These are phyloP conservation scores for Starmerella stigmatis DNA, from an alignment of 805 yeast species.

Conservation along the genomic window DNA sequence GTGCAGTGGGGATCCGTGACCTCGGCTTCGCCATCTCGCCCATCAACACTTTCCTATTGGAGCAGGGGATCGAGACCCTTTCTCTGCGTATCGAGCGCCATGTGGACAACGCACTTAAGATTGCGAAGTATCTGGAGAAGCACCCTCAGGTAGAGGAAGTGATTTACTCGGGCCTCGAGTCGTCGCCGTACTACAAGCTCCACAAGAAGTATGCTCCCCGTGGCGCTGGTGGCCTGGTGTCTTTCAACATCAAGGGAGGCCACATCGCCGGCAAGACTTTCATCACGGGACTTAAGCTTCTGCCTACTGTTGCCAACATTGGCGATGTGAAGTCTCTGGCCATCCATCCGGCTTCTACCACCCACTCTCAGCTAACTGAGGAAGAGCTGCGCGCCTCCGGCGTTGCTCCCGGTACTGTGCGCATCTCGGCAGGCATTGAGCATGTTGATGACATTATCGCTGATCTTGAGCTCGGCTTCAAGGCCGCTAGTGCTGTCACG, in stretches of 20 bases:
- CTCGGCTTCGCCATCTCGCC: conserved; percentile 85
- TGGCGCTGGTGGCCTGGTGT: conserved; percentile 79
- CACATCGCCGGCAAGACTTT: conserved; percentile 70
- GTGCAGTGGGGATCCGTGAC: conserved; percentile 46
- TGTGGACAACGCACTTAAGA: conserved; percentile 64
- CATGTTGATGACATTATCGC: conserved; percentile 80
- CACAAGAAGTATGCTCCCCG: conserved; percentile 73
- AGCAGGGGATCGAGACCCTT: conserved; percentile 90
- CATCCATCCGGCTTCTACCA: conserved; percentile 91
- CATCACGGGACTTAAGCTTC: conserved; percentile 72
- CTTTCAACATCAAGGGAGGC: conserved; percentile 74
- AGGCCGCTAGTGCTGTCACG: conserved; percentile 30
- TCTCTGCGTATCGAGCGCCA: conserved; percentile 92
- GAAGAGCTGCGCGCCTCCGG: conserved; percentile 76
- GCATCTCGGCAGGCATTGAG: conserved; percentile 88
- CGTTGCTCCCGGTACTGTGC: conserved; percentile 76
- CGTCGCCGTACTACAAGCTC: conserved; percentile 64
- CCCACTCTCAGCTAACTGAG: conserved; percentile 82
- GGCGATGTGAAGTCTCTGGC: conserved; percentile 94
- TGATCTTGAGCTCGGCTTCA: conserved; percentile 81
- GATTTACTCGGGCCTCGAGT: conserved; percentile 79
- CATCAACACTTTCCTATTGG: conserved; percentile 70
- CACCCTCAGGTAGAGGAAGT: conserved; percentile 71
- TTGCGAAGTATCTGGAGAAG: conserved; percentile 65
- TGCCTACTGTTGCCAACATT: conserved; percentile 89